A percentile compares a stretch with the other conserved stretches of the same genome.
Conservation (phyloP, 1,284 basidiomycete species). For the Puccinia hordei region DNA sequence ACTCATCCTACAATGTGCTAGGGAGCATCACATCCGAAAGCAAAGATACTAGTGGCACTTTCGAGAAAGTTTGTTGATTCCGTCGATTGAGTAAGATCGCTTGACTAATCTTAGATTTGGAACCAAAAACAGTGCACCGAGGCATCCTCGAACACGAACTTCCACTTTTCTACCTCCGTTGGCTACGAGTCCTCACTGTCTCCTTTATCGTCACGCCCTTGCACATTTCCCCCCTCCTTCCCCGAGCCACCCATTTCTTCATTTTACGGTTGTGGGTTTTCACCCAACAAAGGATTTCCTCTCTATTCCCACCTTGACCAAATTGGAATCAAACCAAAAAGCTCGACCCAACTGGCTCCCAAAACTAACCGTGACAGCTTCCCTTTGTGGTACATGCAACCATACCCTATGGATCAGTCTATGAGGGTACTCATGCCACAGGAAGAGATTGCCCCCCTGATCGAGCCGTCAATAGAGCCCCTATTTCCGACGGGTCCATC, state of each 20-base stretch:
- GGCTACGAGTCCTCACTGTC: conserved; percentile 19
- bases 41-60: neutral
- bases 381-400: neutral
- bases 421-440: neutral
- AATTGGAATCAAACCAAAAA: neutral
- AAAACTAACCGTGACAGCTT: neutral
- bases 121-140: conserved; percentile 8
- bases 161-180: neutral
- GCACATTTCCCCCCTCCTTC: conserved; percentile 1
- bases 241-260: neutral
- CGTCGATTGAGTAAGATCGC: neutral
- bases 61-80: neutral
- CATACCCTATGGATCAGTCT: neutral
- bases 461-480: neutral
- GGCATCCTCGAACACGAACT: neutral
- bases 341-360: neutral
- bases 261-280: neutral
- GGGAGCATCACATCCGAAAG: neutral
- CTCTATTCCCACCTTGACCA: neutral
- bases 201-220: conserved; percentile 20
- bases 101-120: neutral
- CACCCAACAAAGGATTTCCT: conserved; percentile 9
- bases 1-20: neutral
- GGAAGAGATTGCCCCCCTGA: neutral
- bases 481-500: neutral